These are phyloP conservation scores for Chaetomium olivaceum DNA, from an alignment of 2,329 filamentous ascomycete genomes.

Conservation along the genomic window DNA sequence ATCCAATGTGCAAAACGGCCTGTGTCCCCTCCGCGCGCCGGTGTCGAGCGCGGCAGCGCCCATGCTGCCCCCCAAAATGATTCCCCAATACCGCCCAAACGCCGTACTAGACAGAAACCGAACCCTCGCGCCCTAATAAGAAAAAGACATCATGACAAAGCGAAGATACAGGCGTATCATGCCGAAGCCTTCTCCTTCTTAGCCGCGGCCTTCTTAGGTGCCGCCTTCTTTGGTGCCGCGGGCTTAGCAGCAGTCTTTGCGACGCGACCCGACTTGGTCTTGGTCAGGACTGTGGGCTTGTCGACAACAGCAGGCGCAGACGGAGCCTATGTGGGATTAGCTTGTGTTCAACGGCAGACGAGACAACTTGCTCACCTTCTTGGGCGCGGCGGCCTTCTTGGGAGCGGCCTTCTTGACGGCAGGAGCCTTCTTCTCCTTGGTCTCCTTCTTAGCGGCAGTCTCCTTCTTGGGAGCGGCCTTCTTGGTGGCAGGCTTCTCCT, in stretches of 20 bases:
- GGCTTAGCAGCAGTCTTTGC: constrained; percentile 64
- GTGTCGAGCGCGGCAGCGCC: constrained; percentile 22
- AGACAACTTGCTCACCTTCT: constrained; percentile 33
- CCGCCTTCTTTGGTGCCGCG: constrained; percentile 48
- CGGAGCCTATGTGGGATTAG: constrained; percentile 51
- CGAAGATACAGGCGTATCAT: constrained; percentile 32
- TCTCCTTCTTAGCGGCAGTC: constrained; percentile 37
- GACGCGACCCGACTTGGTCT: constrained; percentile 85
- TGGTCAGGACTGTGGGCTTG: constrained; percentile 68
- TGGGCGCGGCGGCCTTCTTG: constrained; percentile 41
- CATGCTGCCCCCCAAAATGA: constrained; percentile 25
- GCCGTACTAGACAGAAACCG: constrained; percentile 29
- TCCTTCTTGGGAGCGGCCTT: constrained; percentile 40
- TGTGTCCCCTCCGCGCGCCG: constrained; percentile 2
- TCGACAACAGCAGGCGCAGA: constrained; percentile 68
- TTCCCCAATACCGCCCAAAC: constrained; percentile 27
- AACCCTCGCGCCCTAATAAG: constrained; percentile 31
- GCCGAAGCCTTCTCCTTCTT: constrained; percentile 45
- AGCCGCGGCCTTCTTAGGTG: constrained; percentile 50
- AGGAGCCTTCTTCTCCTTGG: constrained; percentile 47
- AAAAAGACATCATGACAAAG: constrained; percentile 43
- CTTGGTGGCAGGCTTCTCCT: constrained; percentile 45
- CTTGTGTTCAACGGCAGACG: background rate
- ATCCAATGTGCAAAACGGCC: constrained; percentile 14
- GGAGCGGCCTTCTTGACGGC: constrained; percentile 41